Conservation (phyloP, 345 rosid genomes). For the Acer saccharum region DNA sequence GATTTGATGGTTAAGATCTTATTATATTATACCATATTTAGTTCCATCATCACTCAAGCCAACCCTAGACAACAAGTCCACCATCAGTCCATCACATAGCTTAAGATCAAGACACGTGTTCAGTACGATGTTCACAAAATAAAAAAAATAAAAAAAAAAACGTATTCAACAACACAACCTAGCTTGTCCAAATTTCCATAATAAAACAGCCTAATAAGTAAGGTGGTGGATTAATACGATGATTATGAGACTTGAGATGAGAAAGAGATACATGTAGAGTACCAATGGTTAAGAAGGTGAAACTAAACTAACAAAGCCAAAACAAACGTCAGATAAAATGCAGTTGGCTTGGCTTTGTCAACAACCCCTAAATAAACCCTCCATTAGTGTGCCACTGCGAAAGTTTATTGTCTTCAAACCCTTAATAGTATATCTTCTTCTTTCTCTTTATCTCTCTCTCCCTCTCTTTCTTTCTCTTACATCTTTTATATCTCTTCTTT, state of each 20-base stretch:
- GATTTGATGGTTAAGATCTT: constrained; percentile 26
- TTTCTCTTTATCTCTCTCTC: constrained; percentile 28
- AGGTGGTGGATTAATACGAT: constrained; percentile 3
- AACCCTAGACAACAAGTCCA: constrained; percentile 8
- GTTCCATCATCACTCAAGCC: constrained; percentile 17
- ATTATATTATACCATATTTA: constrained; percentile 10
- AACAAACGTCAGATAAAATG: constrained; percentile 16
- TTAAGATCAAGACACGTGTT: constrained; percentile 14
- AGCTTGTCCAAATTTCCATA: constrained; percentile 11
- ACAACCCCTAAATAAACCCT: constrained; percentile 46
- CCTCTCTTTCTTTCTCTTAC: constrained; percentile 23
- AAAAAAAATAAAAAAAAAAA: too few relatives aligned
- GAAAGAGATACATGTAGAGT: not conserved
- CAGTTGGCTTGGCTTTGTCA: constrained; percentile 48
- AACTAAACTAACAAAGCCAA: constrained; percentile 27
- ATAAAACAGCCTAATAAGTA: constrained; percentile 10
- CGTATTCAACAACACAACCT: constrained; percentile 13
- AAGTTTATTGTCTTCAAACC: constrained; percentile 52
- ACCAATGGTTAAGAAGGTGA: constrained; percentile 48
- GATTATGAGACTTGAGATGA: not conserved
- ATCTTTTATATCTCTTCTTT: constrained; percentile 14
- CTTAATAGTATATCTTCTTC: constrained; percentile 41
- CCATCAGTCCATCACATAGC: not conserved
- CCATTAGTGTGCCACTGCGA: constrained; percentile 48
- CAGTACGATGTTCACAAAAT: not conserved